Conservation (phyloP, 306 rosid genomes). For the Sechiopsis laciniata region DNA sequence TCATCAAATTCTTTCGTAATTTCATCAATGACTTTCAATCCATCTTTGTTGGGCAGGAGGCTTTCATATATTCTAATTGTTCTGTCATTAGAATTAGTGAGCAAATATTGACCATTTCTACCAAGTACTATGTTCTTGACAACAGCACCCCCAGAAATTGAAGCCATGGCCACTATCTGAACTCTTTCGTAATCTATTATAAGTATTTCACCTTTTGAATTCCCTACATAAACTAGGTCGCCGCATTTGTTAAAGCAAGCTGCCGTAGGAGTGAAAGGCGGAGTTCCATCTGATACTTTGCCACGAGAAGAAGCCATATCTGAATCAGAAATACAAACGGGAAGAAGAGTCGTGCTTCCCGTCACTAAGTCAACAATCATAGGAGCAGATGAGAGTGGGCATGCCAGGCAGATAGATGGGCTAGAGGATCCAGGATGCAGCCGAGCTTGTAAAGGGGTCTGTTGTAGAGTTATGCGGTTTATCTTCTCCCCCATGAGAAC, state of each 20-base stretch:
- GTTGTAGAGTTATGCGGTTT: constrained; percentile 52
- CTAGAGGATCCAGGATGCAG: constrained; percentile 84
- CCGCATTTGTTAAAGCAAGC: constrained; percentile 89
- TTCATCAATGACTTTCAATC: constrained; percentile 46
- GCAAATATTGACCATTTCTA: constrained; percentile 85
- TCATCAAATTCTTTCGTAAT: constrained; percentile 35
- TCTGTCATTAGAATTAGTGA: constrained; percentile 90
- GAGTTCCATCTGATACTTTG: constrained; percentile 67
- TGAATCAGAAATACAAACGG: constrained; percentile 56
- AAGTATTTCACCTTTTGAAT: constrained; percentile 96
- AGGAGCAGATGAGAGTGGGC: constrained; percentile 95
- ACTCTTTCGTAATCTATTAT: constrained; percentile 48
- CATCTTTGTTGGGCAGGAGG: constrained; percentile 71
- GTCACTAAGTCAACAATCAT: constrained; percentile 77
- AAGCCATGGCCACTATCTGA: constrained; percentile 61
- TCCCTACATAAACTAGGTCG: constrained; percentile 75
- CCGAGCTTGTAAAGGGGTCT: constrained; percentile 81
- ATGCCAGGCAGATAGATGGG: constrained; percentile 79
- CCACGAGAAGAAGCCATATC: constrained; percentile 51
- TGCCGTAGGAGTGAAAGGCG: constrained; percentile 78
- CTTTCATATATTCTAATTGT: constrained; percentile 79
- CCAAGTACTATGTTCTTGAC: constrained; percentile 88
- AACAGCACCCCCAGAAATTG: constrained; percentile 71
- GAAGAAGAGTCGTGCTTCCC: constrained; percentile 59
- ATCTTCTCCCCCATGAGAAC: constrained; percentile 66